Base-by-base conservation (phyloP, 805 yeast species). In the Starmerella tilneyi region DNA sequence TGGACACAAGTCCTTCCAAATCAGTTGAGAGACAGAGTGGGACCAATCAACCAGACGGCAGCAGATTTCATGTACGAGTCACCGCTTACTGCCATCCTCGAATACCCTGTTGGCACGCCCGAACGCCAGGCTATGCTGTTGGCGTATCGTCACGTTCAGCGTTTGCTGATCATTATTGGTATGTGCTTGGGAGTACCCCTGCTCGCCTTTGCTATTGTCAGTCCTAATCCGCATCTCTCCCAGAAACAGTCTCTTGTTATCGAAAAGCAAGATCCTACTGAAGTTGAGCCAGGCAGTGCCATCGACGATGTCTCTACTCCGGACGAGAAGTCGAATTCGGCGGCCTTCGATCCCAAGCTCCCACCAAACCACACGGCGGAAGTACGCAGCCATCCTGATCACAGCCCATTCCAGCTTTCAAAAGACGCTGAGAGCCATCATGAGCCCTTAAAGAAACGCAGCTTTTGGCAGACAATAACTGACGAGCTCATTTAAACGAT, bases 1-100 rank as follows among this genome's bases (percentile, higher is more conserved):
- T 81, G 84, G 84, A 74, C 82, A 12, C 75, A 78, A 51, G 57
- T 68, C 15, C 64, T 81, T 55, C 80, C 75, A 57, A 55, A 58
- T 19, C 57, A 69, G 53, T 60, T 76, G 40, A 45, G 55, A 26
- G 60, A 64, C 38, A 55, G 69, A 44, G 49, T 72, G 9, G 56
- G 58, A 17, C 37, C 52, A 11, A 22, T 26, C 31, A 66, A 72
- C 45, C 54, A 61, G 1, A 59, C 68, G 0, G 49, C 71, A n/a
- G 75, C 76, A 8, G 51, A 62, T 0, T 49, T 44, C 2, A 79
- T 77, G 12, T 78, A 77, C 55, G 67, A 66, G 2, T 61, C 69
- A 15, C 86, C 86, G 27, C 69, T 70, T 51, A 60, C 68, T 0
- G 78, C 75, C 52, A 66, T 73, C 40, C 48, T 57, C 2, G 54